These are phyloP conservation scores for Petasospora rhodanensis DNA, from an alignment of 1,139 yeast genomes.

Conservation along the genomic window DNA sequence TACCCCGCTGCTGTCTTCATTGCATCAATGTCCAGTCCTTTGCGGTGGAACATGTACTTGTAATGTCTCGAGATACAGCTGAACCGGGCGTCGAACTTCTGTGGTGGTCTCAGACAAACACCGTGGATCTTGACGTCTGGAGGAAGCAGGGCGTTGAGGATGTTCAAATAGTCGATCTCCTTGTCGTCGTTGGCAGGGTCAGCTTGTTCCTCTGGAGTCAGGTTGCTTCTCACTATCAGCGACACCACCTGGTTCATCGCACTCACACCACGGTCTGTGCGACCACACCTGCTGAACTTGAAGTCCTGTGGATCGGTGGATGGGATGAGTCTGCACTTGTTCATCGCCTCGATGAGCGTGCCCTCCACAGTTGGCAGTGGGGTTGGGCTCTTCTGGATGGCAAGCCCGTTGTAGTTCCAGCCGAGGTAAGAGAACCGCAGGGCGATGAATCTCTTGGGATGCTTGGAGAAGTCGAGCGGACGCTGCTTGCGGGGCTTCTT, in stretches of 20 bases:
- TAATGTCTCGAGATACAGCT: constrained; percentile 83
- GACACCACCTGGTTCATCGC: constrained; percentile 96
- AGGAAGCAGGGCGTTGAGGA: constrained; percentile 76
- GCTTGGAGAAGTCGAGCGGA: constrained; percentile 64
- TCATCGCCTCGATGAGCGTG: constrained; percentile 64
- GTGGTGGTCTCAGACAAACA: constrained; percentile 77
- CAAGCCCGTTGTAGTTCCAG: constrained; percentile 91
- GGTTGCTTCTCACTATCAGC: constrained; percentile 64
- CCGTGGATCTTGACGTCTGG: constrained; percentile 79
- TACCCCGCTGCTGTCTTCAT: constrained; percentile 68
- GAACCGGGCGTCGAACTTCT: constrained; percentile 85
- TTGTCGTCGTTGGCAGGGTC: constrained; percentile 49
- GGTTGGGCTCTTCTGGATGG: constrained; percentile 69
- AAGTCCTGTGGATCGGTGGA: constrained; percentile 52
- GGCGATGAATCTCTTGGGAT: constrained; percentile 69
- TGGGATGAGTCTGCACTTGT: constrained; percentile 62
- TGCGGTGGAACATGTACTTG: constrained; percentile 63
- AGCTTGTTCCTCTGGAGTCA: constrained; percentile 61
- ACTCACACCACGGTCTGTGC: constrained; percentile 96
- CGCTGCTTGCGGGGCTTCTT: constrained; percentile 29
- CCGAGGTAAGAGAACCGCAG: constrained; percentile 83
- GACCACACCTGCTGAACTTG: constrained; percentile 87
- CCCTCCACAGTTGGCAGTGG: constrained; percentile 88
- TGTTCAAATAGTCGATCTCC: constrained; percentile 74
- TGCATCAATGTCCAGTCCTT: constrained; percentile 51